Evolutionary conservation across 1,284 basidiomycete species (phyloP), one percentile per base, ranked within the genome.

Genomic region (Neonothopanus nambi): DNA sequence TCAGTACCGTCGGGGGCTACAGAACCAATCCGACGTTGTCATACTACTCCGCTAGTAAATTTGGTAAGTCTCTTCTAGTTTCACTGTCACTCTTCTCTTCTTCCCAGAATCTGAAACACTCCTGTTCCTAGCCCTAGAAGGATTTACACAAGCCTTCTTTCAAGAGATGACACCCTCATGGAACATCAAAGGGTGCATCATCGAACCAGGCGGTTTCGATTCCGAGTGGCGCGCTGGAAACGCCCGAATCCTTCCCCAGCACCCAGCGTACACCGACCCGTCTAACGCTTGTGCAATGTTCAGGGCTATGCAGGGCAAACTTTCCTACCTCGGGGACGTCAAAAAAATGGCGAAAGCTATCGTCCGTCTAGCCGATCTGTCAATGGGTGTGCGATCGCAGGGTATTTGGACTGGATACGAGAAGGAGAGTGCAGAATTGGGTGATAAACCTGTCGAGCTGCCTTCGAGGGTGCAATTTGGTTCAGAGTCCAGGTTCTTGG

Each of bases 141-240:
- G 63, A 1, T 65, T 70, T 57, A 72, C 66, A n/a, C 57, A 65
- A 36, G 37, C 69, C 1, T 66, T 73, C 42, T 52, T 55, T 1
- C 65, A 66, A 48, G 72, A 75, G 55, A 56, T 73, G 59, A 57
- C 62, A 13, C 70, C 70, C 0, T 63, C 64, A 20, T 76, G 73
- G 72, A 72, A 72, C 60, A 75, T 74, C 61, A 69, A 67, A 52
- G 66, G 63, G 24, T 63, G 67, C 48, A 70, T 76, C 56, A 58
- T 73, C 50, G 61, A 73, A 57, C 70, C 68, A 1, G 71, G 70
- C 54, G 68, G 67, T 3, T 72, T 72, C 61, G 57, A 61, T 11
- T 72, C 70, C 4, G 66, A 63, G 44, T 70, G 64, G 71, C 33
- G 53, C 28, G 61, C 65, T 24, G 45, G 62, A 1, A 60, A 66